Conservation (phyloP, 306 rosid genomes). For the Phaseolus lunatus region DNA sequence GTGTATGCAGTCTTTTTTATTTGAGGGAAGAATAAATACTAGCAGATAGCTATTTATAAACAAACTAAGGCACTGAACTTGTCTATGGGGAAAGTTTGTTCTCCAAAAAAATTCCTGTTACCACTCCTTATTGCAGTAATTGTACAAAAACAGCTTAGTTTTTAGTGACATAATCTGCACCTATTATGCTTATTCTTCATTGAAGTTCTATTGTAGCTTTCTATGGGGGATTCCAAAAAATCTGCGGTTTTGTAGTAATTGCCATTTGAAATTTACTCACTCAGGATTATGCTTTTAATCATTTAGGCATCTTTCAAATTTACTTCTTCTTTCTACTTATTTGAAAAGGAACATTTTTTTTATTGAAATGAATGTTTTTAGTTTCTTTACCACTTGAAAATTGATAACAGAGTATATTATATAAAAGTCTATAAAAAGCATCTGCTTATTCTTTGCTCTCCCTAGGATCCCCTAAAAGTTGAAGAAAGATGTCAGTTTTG, state of each 20-base stretch:
- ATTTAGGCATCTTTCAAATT: background rate
- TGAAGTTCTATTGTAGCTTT: slow-evolving; percentile 19
- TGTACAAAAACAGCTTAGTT: background rate
- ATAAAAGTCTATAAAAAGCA: background rate
- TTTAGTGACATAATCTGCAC: slow-evolving; percentile 20
- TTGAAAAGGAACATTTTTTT: background rate
- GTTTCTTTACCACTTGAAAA: slow-evolving; percentile 19
- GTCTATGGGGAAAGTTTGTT: slow-evolving; percentile 9
- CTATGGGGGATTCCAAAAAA: background rate
- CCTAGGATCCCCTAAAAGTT: background rate
- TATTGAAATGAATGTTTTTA: background rate
- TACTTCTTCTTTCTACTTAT: slow-evolving; percentile 14
- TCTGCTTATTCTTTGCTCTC: background rate
- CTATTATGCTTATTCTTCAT: background rate
- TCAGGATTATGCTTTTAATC: background rate
- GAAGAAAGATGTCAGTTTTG: slow-evolving; percentile 3
- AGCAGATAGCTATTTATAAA: too few species aligned
- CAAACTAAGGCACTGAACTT: background rate
- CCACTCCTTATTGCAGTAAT: background rate
- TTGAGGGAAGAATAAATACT: too few species aligned
- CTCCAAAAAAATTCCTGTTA: background rate
- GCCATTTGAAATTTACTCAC: slow-evolving; percentile 9
- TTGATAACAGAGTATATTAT: slow-evolving; percentile 2
- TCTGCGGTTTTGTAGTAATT: slow-evolving; percentile 20
- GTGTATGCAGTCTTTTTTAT: background rate